Base-by-base conservation (phyloP, 2,329 filamentous ascomycete species). In the Penicillium sumatraense region DNA sequence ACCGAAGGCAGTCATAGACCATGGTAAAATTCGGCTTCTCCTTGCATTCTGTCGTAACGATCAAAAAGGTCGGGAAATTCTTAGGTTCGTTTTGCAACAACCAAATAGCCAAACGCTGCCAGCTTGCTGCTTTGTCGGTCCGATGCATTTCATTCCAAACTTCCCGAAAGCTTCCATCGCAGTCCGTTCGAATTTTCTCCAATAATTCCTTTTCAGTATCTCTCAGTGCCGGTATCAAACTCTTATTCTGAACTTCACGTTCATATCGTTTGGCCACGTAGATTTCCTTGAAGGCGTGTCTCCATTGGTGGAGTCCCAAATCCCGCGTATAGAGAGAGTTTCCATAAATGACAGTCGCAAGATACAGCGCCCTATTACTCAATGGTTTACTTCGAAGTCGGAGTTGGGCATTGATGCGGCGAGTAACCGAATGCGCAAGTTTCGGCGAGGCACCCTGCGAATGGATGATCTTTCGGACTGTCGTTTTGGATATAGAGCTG, bases 51-150 rank as follows among this genome's bases (percentile, higher is more conserved):
- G 76, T 78, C 6, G 72, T 73, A 10, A 68, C 71, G 20, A 72
- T 59, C 18, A 84, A 62, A 58, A 82, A 79, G 1, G 72, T 66
- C 27, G 78, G 57, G 10, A 75, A 65, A 26, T 67, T 58, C 24
- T 67, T 57, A 7, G 75, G 75, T 29, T 73, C 71, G 57, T 80
- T 65, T 31, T 73, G 62, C 24, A 83, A 59, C 18, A 80, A 63
- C 75, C 75, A 80, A 13, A 82, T 66, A 24, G 78, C 75, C 24
- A 80, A 58, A 18, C 73, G 68, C 40, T 74, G 67, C 80, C 80
- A 83, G 31, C 65, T 63, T 16, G 33, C 51, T 31, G 60, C 57
- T 55, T 67, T 73, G 16, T 53, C 56, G 13, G 36, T 13, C 44
- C 56, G 58, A 26, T 56, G 29, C 51, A 69, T 58, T 9, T 21